phyloP scores from a whole-genome alignment of 139 green algal genomes.

The Coccomyxa sp. region DNA sequence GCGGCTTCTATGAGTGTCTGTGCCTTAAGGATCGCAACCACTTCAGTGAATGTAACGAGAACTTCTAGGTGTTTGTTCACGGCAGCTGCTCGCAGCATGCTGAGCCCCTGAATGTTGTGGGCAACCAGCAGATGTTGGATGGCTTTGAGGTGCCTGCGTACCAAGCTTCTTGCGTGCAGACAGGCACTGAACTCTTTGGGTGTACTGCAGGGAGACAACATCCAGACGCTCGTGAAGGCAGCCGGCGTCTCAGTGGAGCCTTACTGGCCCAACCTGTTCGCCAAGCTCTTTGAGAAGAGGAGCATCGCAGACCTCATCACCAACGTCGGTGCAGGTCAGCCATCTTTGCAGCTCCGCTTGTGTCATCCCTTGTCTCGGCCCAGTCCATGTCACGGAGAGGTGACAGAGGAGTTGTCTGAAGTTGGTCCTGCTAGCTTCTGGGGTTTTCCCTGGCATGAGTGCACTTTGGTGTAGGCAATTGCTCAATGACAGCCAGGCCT shows the following conservation, averaged over 20 bases:
- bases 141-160: no score
- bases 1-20: background rate
- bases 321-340: constrained; percentile 90
- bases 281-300: constrained; percentile 95
- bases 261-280: constrained; percentile 96
- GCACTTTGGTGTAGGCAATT: no score
- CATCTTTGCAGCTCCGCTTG: background rate
- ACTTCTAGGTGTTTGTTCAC: no score
- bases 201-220: constrained; percentile 82
- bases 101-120: no score
- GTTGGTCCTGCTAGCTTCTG: background rate
- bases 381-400: background rate
- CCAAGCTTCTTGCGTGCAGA: no score
- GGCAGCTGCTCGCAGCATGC: no score
- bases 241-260: constrained; percentile 88
- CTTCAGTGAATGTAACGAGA: no score
- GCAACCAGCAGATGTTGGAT: no score
- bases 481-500: no score
- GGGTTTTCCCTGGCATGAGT: no score
- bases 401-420: background rate
- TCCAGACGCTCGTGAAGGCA: constrained; percentile 84
- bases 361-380: background rate
- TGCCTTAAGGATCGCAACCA: no score
- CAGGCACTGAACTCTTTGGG: background rate
- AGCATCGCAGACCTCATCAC: constrained; percentile 92